These are phyloP conservation scores for Pseudognaphalium luteoalbum DNA, from an alignment of 129 eudicot genomes.

Conservation along the genomic window DNA sequence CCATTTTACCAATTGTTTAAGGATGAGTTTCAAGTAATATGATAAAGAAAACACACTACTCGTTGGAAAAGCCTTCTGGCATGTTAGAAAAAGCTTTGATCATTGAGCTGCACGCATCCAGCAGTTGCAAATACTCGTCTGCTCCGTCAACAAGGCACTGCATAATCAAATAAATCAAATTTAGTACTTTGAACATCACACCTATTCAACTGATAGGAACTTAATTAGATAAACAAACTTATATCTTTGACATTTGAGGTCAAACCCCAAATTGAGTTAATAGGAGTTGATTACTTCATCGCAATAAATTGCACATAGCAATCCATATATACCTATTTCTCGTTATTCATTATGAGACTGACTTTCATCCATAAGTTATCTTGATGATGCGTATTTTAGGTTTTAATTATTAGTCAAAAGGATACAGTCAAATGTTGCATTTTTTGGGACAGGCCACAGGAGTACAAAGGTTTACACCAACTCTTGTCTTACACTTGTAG, in stretches of 20 bases:
- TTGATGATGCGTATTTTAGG: not conserved
- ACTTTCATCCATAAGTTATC: conserved; percentile 8
- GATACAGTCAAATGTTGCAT: conserved; percentile 12
- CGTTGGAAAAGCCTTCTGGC: conserved; percentile 52
- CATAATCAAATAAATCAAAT: conserved; percentile 35
- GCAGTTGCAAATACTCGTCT: conserved; percentile 91
- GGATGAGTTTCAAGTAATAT: not conserved
- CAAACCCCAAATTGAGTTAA: not conserved
- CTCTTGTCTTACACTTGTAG: conserved; percentile 6
- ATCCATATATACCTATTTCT: conserved; percentile 11
- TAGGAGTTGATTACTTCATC: not conserved
- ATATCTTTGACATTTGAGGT: conserved; percentile 11
- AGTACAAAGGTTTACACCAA: conserved; percentile 17
- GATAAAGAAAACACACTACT: conserved; percentile 36
- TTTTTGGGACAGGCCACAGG: not conserved
- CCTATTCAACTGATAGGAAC: not conserved
- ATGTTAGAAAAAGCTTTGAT: conserved; percentile 79
- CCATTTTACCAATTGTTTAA: not conserved
- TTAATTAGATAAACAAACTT: not conserved
- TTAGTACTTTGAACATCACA: not conserved
- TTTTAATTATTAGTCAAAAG: conserved; percentile 11
- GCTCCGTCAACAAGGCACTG: conserved; percentile 95
- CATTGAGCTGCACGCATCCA: conserved; percentile 73
- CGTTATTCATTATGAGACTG: not conserved
- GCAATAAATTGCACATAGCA: not conserved